Base-by-base conservation (phyloP, 1,284 basidiomycete genomes). In the Neolentinus lepideus region DNA sequence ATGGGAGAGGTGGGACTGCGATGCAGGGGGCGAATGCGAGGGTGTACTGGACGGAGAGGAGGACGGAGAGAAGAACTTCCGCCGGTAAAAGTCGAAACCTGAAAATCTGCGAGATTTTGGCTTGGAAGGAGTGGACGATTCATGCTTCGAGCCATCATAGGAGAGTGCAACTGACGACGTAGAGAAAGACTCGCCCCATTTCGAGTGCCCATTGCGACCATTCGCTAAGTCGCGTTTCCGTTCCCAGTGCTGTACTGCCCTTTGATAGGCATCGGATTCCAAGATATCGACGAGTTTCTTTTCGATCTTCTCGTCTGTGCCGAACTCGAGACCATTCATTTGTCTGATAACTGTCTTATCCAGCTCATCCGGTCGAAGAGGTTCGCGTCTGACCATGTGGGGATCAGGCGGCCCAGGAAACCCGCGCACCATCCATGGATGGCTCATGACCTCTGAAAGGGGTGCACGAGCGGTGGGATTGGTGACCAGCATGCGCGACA, bases 261-360 rank as follows among this genome's bases (percentile, higher is more conserved):
- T 78, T 19, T 79, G 71, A 68, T 98, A 99, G 1, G 74, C 69
- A 26, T 98, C 94, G 2, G 87, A 88, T 59, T 84, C 82, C 22
- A 98, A 79, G 21, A 98, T 80, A 2, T 83, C 78, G 29, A 81
- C 66, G 2, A 98, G 79, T 64, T 80, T 85, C 35, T 77, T 75
- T 66, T 92, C 86, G 58, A 98, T 94, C 22, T 95, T 88, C 10
- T 92, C 88, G 33, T 90, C 85, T 0, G 88, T 77, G 4, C 96
- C 97, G 63, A 99, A 98, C 65, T 98, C 95, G 72, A 99, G 98
- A 1, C 96, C 96, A 48, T 88, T 86, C 96, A 99, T 98, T 55
- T 89, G 88, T 55, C 83, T 81, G 68, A 99, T 84, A 51, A 99
- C 92, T 46, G 85, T 81, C 27, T 79, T 80, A 67, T 98, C 94